Base-by-base conservation (phyloP, 495 filamentous ascomycete genomes). In the Corynascus novoguineensis region DNA sequence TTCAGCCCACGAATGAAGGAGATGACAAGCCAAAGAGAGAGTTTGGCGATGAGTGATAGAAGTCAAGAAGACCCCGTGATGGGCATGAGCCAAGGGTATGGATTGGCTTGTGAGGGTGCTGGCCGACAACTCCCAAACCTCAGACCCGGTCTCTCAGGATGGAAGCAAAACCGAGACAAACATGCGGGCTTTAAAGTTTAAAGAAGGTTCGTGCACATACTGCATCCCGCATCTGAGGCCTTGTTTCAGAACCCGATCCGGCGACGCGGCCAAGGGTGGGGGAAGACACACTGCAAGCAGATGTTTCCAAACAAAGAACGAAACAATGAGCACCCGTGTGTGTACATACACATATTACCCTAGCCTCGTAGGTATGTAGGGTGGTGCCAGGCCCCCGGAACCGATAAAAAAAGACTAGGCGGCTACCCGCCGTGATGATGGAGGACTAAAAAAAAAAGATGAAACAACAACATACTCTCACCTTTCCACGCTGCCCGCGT, bases 381-480 rank as follows among this genome's bases (percentile, higher is more conserved):
- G n/a, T n/a, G n/a, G n/a, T n/a, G n/a, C n/a, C n/a, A n/a, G n/a
- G n/a, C n/a, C n/a, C n/a, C n/a, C n/a, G 28, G 11, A 24, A 4
- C 24, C 15, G 53, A 59, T 61, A 62, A 65, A 65, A 65, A 62
- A 65, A 62, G 63, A 50, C 45, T 60, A 57, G 62, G 63, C 59
- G 63, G 63, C 59, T 62, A 61, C 34, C 31, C 47, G 12, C n/a
- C 28, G 38, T 19, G 54, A 53, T 49, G 57, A 57, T 55, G 4
- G 15, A n/a, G 8, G 5, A 22, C 10, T 7, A 21, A 7, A 44
- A 52, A 52, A 24, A 46, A 46, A 41, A 35, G 55, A 53, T 47
- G 56, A 53, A 58, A 58, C 56, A 44, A 24, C 37, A n/a, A 41
- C n/a, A 19, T 41, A 31, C 29, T 31, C 29, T 44, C 37, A 21